Evolutionary conservation across 345 rosid genomes (phyloP).

Genomic region (Turritis glabra): DNA sequence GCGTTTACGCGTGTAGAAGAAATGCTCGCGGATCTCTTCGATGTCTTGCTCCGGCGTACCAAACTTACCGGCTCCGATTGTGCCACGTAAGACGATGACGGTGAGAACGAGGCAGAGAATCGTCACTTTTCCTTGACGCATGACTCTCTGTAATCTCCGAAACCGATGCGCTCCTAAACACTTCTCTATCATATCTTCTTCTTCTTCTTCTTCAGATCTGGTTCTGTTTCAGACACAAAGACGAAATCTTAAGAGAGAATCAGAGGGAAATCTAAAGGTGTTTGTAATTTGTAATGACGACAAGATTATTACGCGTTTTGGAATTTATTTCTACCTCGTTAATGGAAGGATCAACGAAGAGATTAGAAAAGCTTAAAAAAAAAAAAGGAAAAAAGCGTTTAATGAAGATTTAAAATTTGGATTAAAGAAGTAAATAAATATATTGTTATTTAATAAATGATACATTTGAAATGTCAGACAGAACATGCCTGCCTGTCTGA

Average conservation of each 20-base stretch:
- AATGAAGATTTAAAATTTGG: constrained; percentile 17
- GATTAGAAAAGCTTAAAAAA: background rate
- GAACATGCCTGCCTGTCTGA: constrained; percentile 41
- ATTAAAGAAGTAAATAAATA: constrained; percentile 1
- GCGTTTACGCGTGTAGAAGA: constrained; percentile 56
- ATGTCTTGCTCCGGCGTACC: constrained; percentile 90
- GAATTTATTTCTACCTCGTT: constrained; percentile 12
- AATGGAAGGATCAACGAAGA: constrained; percentile 32
- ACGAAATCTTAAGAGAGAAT: constrained; percentile 8
- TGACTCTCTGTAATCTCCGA: constrained; percentile 52
- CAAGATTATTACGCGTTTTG: constrained; percentile 20
- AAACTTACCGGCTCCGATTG: constrained; percentile 87
- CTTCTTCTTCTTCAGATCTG: constrained; percentile 20
- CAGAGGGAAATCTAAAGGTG: background rate
- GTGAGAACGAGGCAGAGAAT: constrained; percentile 63
- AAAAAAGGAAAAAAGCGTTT: background rate
- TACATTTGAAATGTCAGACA: constrained; percentile 32
- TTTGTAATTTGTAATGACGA: constrained; percentile 5
- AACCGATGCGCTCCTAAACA: constrained; percentile 56
- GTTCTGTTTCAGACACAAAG: constrained; percentile 15
- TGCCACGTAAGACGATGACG: constrained; percentile 81
- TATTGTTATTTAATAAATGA: background rate
- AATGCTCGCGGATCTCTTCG: constrained; percentile 63
- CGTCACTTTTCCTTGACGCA: constrained; percentile 65
- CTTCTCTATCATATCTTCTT: constrained; percentile 46